Conservation (phyloP, 2,329 filamentous ascomycete genomes). For the Diaporthe sp. region DNA sequence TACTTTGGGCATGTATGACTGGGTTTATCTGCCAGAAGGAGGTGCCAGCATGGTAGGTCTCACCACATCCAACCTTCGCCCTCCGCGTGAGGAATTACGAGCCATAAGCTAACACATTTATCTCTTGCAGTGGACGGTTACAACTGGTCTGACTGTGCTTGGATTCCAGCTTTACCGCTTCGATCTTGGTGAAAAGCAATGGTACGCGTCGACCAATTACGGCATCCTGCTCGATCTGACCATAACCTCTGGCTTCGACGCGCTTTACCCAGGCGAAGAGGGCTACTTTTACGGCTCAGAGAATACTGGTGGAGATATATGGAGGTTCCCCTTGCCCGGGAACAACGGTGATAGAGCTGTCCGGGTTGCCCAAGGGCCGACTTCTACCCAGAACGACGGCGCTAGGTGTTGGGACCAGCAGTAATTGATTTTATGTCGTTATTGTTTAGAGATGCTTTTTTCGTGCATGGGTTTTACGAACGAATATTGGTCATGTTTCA, state of each 20-base stretch:
- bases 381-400: background rate
- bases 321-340: slow-evolving; percentile 8
- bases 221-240: background rate
- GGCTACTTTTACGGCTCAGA: slow-evolving; percentile 15
- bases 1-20: slow-evolving; percentile 4
- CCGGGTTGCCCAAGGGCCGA: background rate
- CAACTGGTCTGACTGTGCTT: background rate
- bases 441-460: background rate
- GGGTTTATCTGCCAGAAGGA: slow-evolving; percentile 18
- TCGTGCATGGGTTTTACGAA: background rate
- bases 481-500: background rate
- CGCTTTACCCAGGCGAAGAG: slow-evolving; percentile 1
- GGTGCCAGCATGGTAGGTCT: background rate
- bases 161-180: slow-evolving; percentile 17
- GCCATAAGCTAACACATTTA: background rate
- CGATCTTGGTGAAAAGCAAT: background rate
- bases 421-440: background rate
- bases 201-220: slow-evolving; percentile 9
- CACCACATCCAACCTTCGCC: background rate
- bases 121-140: background rate
- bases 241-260: background rate
- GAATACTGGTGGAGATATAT: background rate
- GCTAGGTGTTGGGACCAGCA: slow-evolving; percentile 11
- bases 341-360: background rate
- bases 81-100: background rate